phyloP scores from a whole-genome alignment of 345 rosid genomes.

The Turnera subulata region DNA sequence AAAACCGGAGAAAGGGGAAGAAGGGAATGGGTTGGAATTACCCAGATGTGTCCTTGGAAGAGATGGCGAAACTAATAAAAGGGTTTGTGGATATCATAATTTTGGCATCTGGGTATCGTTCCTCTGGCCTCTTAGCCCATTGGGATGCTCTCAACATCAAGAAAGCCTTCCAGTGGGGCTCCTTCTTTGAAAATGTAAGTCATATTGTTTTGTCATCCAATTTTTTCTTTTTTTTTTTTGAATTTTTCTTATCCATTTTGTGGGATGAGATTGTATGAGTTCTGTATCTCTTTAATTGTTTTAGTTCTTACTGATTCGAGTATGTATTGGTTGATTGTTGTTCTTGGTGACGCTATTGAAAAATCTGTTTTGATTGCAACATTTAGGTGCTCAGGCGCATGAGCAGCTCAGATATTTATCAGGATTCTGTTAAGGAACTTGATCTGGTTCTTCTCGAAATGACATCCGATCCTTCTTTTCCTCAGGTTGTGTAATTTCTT shows the following conservation, averaged over 20 bases:
- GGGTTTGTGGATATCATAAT: conserved; percentile 75
- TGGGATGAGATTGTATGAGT: no score
- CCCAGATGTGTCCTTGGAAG: conserved; percentile 53
- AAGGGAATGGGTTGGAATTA: conserved; percentile 64
- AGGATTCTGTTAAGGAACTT: conserved; percentile 52
- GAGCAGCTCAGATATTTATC: conserved; percentile 36
- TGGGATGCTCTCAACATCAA: conserved; percentile 62
- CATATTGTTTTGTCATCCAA: no score
- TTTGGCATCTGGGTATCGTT: conserved; percentile 77
- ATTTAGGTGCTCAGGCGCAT: conserved; percentile 42
- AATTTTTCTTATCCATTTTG: not conserved
- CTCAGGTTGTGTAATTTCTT: conserved; percentile 47
- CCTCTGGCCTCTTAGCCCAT: conserved; percentile 58
- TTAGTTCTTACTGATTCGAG: not conserved
- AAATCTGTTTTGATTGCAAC: not conserved
- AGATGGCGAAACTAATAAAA: conserved; percentile 52
- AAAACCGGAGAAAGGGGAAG: conserved; percentile 6
- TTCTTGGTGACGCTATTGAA: not conserved
- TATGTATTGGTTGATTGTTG: not conserved
- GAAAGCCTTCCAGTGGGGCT: conserved; percentile 70
- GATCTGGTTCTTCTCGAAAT: conserved; percentile 53
- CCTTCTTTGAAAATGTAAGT: conserved; percentile 65
- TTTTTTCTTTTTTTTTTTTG: no score
- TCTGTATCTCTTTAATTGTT: not conserved
- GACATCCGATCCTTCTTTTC: conserved; percentile 55